These are phyloP conservation scores for Sicyos edulis DNA, from an alignment of 306 rosid species.

Conservation along the genomic window DNA sequence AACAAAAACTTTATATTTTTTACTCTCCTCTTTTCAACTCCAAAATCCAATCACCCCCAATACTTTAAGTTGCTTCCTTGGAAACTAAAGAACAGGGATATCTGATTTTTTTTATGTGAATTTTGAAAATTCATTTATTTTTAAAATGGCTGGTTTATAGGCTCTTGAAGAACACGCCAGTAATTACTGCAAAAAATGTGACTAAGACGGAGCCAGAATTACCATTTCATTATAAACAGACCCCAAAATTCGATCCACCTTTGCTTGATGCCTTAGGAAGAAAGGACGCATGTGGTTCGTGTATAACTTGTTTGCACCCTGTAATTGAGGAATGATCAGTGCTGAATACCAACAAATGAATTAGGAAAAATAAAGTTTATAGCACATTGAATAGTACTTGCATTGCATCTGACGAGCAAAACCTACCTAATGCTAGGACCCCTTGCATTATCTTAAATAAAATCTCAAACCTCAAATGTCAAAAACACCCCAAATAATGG, in stretches of 20 bases:
- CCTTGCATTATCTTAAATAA: background rate
- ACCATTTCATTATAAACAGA: constrained; percentile 61
- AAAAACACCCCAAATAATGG: background rate
- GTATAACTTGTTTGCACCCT: constrained; percentile 81
- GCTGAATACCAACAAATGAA: background rate
- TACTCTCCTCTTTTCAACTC: too few species aligned
- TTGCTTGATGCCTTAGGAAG: constrained; percentile 60
- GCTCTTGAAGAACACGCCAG: background rate
- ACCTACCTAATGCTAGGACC: background rate
- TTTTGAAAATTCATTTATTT: background rate
- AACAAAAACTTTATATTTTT: too few species aligned
- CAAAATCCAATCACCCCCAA: too few species aligned
- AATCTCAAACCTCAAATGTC: background rate
- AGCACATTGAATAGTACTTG: too few species aligned
- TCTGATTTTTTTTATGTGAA: background rate
- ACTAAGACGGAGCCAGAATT: background rate
- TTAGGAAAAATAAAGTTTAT: background rate
- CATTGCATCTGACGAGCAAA: background rate
- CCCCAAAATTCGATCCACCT: constrained; percentile 55
- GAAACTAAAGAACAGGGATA: too few species aligned
- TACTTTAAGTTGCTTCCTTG: too few species aligned
- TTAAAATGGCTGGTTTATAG: background rate
- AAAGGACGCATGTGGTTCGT: constrained; percentile 64
- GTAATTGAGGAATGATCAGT: constrained; percentile 18
- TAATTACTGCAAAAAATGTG: background rate